These are phyloP conservation scores for Pseudozyma sp. DNA, from an alignment of 1,284 basidiomycete genomes.

Conservation along the genomic window DNA sequence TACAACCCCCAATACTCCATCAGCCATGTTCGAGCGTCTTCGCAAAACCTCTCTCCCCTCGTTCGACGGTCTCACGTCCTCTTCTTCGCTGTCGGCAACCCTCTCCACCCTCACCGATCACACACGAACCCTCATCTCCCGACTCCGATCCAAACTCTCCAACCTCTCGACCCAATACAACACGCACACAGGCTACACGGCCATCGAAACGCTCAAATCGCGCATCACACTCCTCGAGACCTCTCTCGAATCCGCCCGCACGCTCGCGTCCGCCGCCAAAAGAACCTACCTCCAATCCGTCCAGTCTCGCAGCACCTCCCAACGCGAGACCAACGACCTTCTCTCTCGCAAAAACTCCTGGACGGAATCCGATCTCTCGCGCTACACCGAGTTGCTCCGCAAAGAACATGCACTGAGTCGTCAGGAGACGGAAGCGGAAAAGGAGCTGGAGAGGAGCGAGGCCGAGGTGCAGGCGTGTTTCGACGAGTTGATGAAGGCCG, in stretches of 20 bases:
- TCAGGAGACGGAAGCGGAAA: conserved; percentile 48
- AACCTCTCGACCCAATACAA: conserved; percentile 55
- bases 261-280: conserved; percentile 27
- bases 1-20: neutral
- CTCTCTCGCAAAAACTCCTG: conserved; percentile 60
- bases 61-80: conserved; percentile 26
- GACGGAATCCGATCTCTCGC: conserved; percentile 56
- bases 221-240: conserved; percentile 38
- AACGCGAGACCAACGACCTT: conserved; percentile 63
- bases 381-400: conserved; percentile 61
- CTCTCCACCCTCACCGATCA: conserved; percentile 5
- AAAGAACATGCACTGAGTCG: conserved; percentile 57
- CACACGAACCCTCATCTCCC: conserved; percentile 4
- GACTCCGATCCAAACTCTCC: conserved; percentile 23
- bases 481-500: conserved; percentile 61
- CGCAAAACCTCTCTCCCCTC: conserved; percentile 16
- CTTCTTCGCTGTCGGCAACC: conserved; percentile 6
- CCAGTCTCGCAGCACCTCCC: conserved; percentile 40
- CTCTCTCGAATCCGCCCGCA: conserved; percentile 16
- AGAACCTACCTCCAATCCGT: conserved; percentile 53
- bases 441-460: conserved; percentile 53
- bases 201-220: conserved; percentile 50
- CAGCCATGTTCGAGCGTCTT: conserved; percentile 7
- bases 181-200: conserved; percentile 55
- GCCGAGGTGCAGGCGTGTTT: conserved; percentile 51